Evolutionary conservation across 768 basidiomycete species (phyloP).

Genomic region (Agaricus subrufescens): DNA sequence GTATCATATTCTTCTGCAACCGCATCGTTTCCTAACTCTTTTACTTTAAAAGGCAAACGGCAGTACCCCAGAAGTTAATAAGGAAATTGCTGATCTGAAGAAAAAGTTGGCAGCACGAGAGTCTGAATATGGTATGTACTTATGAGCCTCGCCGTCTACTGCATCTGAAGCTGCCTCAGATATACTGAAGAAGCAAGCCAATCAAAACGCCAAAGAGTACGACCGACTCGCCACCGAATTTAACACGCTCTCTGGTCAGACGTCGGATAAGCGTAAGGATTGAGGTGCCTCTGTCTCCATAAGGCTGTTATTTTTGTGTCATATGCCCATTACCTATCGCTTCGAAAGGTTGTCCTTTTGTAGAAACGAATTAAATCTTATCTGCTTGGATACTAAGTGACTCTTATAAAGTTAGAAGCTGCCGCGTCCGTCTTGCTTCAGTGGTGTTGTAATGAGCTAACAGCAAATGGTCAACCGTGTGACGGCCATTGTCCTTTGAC

Average conservation of each 20-base stretch:
- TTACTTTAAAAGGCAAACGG: conserved; percentile 15
- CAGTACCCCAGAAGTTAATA: conserved; percentile 35
- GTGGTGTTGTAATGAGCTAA: too few species aligned
- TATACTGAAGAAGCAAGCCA: conserved; percentile 77
- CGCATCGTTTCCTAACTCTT: background rate
- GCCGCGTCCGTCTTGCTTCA: too few species aligned
- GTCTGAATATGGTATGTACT: conserved; percentile 57
- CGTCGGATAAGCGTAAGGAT: conserved; percentile 60
- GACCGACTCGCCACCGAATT: conserved; percentile 77
- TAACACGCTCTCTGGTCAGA: conserved; percentile 61
- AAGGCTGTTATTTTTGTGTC: background rate
- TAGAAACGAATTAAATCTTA: too few species aligned
- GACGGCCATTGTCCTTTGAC: too few species aligned
- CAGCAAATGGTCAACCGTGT: too few species aligned
- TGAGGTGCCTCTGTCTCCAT: conserved; percentile 19
- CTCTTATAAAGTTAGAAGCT: too few species aligned
- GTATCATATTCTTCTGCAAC: conserved; percentile 1
- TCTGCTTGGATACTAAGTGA: too few species aligned
- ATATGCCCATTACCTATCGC: too few species aligned
- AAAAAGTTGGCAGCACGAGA: conserved; percentile 56
- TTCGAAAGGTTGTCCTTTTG: too few species aligned
- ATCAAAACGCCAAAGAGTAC: conserved; percentile 74
- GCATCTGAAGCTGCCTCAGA: conserved; percentile 33
- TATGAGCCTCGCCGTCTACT: background rate
- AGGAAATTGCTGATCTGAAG: conserved; percentile 66